Percentiles rank a stretch among this genome's conserved stretches.
Conservation (phyloP, 768 basidiomycete genomes). For the Hortiboletus flavorubellus region DNA sequence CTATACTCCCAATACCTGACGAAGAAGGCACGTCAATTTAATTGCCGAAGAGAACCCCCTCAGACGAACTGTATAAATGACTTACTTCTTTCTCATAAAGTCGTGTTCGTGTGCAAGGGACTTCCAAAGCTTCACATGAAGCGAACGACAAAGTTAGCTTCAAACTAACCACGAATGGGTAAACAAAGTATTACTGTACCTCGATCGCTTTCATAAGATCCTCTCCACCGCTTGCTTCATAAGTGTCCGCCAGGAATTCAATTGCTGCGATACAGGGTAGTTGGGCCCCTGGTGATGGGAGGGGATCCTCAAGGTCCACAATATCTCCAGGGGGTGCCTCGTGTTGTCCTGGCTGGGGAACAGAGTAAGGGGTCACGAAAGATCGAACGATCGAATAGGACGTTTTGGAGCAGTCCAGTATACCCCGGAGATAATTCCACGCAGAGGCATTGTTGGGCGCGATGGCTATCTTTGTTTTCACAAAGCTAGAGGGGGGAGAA, state of each 20-base stretch:
- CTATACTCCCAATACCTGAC: conserved; percentile 76
- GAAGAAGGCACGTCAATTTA: conserved; percentile 20
- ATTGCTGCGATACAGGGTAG: conserved; percentile 77
- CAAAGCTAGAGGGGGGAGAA: conserved; percentile 48
- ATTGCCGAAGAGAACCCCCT: conserved; percentile 17
- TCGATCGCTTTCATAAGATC: conserved; percentile 45
- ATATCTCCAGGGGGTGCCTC: conserved; percentile 42
- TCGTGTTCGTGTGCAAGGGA: conserved; percentile 68
- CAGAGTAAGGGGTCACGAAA: conserved; percentile 67
- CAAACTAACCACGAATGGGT: background rate
- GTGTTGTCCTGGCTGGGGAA: conserved; percentile 28
- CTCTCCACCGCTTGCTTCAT: conserved; percentile 55
- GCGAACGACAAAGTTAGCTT: conserved; percentile 12
- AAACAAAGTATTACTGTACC: conserved; percentile 32
- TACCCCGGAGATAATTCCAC: conserved; percentile 94
- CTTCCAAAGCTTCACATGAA: conserved; percentile 57
- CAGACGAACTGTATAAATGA: conserved; percentile 12
- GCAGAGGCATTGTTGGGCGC: conserved; percentile 93
- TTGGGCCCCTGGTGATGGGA: conserved; percentile 59
- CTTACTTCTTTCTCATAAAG: conserved; percentile 72
- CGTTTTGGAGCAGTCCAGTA: conserved; percentile 59
- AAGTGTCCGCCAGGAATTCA: conserved; percentile 81
- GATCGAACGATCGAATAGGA: conserved; percentile 53
- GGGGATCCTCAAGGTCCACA: conserved; percentile 70
- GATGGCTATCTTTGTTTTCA: conserved; percentile 77